Base-by-base conservation (phyloP, 2,329 filamentous ascomycete species). In the Ceratocystis alfenasii region DNA sequence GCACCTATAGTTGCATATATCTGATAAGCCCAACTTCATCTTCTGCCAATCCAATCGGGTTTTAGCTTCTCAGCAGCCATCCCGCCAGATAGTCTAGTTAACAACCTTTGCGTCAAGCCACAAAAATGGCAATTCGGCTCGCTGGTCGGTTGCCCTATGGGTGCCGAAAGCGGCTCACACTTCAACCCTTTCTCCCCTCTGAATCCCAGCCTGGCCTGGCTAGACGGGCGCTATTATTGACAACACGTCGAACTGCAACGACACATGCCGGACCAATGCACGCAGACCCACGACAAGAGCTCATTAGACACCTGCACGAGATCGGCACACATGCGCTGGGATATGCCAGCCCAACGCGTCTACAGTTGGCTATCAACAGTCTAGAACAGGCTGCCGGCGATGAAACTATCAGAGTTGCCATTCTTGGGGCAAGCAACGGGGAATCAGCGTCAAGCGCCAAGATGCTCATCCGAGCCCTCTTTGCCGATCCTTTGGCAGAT, bases 341-440 rank as follows among this genome's bases (percentile, higher is more conserved):
- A 67, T 81, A 85, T 70, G 79, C 88, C 64, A 87, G 87, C 71
- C 79, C 87, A n/a, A 84, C 87, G 36, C 80, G 87, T 65, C 73
- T 92, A 59, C 86, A 89, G 74, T 81, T 93, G 70, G 88, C 88
- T 12, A 76, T 90, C 25, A 81, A 84, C 69, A 85, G 87, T 25
- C 73, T 87, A 67, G 79, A 81, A 44, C 82, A 87, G 71, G 71
- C 74, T 1, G 75, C 81, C 0, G 84, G 84, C 3, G 72, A 78
- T 45, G 84, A 87, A 72, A 78, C 81, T 1, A 78, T 86, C 41
- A 78, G 84, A 20, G 76, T 87, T 66, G 84, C 83, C 15, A 76
- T 87, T 60, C 73, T 86, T 6, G 81, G 79, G 8, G 72, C 84
- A 33, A 73, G 71, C 17, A 72, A 74, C 60, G 76, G 73, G 55